phyloP scores from a whole-genome alignment of 192 early-diverging fungal genomes.

The Coemansia interrupta region DNA sequence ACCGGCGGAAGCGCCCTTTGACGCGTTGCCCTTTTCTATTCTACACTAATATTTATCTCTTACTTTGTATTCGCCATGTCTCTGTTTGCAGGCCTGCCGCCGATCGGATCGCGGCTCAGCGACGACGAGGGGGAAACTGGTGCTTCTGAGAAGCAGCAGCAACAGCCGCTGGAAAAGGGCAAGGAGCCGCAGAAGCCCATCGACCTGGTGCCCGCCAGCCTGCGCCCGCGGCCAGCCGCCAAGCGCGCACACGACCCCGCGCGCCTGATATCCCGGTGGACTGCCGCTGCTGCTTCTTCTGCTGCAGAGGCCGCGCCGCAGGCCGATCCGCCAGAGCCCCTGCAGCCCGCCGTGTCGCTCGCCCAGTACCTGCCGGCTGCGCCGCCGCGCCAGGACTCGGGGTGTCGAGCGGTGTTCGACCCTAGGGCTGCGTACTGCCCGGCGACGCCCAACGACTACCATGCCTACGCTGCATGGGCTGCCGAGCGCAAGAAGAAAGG shows the following conservation, averaged over 20 bases:
- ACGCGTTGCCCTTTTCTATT: no score
- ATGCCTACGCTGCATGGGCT: conserved; percentile 27
- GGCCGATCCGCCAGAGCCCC: no score
- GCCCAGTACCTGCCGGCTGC: conserved; percentile 28
- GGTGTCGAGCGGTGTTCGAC: conserved; percentile 15
- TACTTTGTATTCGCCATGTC: conserved; percentile 20
- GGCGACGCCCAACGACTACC: conserved; percentile 33
- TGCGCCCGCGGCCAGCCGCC: not conserved
- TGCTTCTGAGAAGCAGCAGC: not conserved
- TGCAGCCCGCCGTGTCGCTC: conserved; percentile 11
- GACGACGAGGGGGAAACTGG: not conserved
- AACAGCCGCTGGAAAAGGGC: no score
- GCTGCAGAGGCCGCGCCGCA: no score
- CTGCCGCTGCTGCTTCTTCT: no score
- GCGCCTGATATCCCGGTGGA: no score
- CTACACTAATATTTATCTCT: not conserved
- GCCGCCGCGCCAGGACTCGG: not conserved
- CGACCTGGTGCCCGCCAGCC: no score
- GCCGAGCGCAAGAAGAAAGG: not conserved
- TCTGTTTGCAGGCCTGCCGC: conserved; percentile 40
- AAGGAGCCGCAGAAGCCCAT: no score
- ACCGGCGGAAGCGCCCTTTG: no score
- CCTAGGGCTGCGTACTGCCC: conserved; percentile 38
- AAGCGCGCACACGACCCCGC: not conserved
- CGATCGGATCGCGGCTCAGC: conserved; percentile 14